These are phyloP conservation scores for Isochrysis galbana DNA, from an alignment of 78 protist genomes.

Conservation along the genomic window DNA sequence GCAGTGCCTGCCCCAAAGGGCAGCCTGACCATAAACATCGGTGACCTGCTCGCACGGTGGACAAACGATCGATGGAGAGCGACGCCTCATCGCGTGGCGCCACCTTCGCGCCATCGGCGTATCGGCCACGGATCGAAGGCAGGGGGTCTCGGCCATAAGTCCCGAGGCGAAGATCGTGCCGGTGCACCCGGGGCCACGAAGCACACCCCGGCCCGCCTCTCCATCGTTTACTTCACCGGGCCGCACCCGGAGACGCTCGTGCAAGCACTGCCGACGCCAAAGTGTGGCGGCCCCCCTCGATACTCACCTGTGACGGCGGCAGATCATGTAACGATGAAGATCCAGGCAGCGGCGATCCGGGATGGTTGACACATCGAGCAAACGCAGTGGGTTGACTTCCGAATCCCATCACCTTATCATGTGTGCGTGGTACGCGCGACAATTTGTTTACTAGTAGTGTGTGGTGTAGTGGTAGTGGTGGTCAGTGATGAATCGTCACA, in stretches of 20 bases:
- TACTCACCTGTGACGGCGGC: background rate
- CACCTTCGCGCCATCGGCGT: too few relatives aligned
- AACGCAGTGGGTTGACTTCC: too few relatives aligned
- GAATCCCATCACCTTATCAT: too few relatives aligned
- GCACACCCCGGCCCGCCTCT: background rate
- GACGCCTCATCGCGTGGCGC: background rate
- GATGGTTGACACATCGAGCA: too few relatives aligned
- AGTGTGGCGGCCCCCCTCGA: background rate
- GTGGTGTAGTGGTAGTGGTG: too few relatives aligned
- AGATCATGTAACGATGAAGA: background rate
- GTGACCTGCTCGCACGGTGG: background rate
- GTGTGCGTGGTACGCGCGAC: too few relatives aligned
- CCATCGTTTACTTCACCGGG: background rate
- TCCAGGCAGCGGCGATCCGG: background rate
- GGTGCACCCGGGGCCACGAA: background rate
- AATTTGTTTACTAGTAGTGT: too few relatives aligned
- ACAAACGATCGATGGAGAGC: background rate
- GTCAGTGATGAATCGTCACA: too few relatives aligned
- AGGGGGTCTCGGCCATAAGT: too few relatives aligned
- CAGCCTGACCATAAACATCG: background rate
- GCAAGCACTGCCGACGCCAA: background rate
- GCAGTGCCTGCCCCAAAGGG: background rate
- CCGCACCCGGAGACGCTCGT: slow-evolving; percentile 4
- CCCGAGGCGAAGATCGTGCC: too few relatives aligned
- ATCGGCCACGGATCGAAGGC: too few relatives aligned